Percentiles rank a stretch among this genome's conserved stretches.
Evolutionary conservation across 2,329 filamentous ascomycete species (phyloP).

Genomic region (Tolypocladium ophioglossoides): DNA sequence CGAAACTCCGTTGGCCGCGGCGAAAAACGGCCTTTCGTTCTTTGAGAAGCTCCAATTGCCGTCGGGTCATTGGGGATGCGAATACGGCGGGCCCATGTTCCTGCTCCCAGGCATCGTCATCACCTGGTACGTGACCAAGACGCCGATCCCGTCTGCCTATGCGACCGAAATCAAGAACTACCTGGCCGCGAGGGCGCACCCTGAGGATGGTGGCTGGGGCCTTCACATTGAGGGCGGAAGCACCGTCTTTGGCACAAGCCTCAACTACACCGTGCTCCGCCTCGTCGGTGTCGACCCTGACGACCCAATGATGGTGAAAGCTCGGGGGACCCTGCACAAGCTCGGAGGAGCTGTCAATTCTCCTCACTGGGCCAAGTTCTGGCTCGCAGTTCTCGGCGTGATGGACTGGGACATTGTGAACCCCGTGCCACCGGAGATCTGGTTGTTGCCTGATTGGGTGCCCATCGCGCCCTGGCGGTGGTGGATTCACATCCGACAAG

Average conservation of each 20-base stretch:
- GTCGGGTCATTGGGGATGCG: constrained; percentile 90
- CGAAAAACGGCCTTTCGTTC: constrained; percentile 75
- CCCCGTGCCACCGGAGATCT: constrained; percentile 84
- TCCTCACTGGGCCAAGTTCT: constrained; percentile 97
- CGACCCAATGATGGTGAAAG: constrained; percentile 76
- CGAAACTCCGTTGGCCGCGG: constrained; percentile 64
- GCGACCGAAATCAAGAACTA: constrained; percentile 89
- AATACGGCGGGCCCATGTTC: constrained; percentile 97
- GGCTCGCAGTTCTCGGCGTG: constrained; percentile 76
- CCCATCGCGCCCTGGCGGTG: constrained; percentile 86
- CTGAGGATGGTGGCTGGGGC: constrained; percentile 92
- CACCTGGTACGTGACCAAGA: constrained; percentile 81
- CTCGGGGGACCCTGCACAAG: constrained; percentile 69
- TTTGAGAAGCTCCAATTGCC: constrained; percentile 83
- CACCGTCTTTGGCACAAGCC: constrained; percentile 76
- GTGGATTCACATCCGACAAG: constrained; percentile 98
- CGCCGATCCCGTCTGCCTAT: constrained; percentile 69
- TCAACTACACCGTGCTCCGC: constrained; percentile 79
- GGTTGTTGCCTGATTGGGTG: constrained; percentile 85
- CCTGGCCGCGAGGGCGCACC: constrained; percentile 72
- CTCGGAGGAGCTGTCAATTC: constrained; percentile 74
- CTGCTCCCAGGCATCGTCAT: constrained; percentile 78
- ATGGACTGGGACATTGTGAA: constrained; percentile 89
- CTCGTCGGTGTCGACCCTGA: constrained; percentile 76
- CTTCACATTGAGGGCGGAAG: constrained; percentile 91